phyloP scores from a whole-genome alignment of 2,329 filamentous ascomycete genomes.

The Scedosporium aurantiacum region DNA sequence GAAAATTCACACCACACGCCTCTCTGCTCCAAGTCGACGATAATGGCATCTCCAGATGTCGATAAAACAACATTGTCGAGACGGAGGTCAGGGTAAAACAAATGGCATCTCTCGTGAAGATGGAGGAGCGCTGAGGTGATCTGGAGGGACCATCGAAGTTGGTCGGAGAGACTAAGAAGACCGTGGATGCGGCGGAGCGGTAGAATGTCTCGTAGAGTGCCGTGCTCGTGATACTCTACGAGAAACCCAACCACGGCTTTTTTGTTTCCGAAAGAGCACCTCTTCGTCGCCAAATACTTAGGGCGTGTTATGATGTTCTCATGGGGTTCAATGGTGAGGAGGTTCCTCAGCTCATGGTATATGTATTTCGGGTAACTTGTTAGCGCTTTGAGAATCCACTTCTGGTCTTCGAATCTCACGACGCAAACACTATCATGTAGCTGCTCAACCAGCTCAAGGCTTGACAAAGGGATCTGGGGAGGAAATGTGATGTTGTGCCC shows the following conservation, averaged over 20 bases:
- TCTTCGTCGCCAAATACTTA: slow-evolving; percentile 43
- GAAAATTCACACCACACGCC: slow-evolving; percentile 53
- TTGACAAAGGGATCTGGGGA: slow-evolving; percentile 34
- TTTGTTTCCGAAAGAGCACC: slow-evolving; percentile 44
- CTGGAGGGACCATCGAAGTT: slow-evolving; percentile 43
- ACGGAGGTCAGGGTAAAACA: slow-evolving; percentile 48
- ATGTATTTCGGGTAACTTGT: slow-evolving; percentile 48
- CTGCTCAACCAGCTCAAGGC: slow-evolving; percentile 39
- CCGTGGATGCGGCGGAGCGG: slow-evolving; percentile 37
- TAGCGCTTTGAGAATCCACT: slow-evolving; percentile 47
- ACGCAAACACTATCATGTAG: slow-evolving; percentile 50
- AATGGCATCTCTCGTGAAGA: slow-evolving; percentile 30
- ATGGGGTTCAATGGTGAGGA: slow-evolving; percentile 41
- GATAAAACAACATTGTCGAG: slow-evolving; percentile 49
- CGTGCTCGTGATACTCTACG: slow-evolving; percentile 40
- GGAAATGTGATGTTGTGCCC: slow-evolving; percentile 29
- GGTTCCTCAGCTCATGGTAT: slow-evolving; percentile 47
- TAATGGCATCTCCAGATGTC: slow-evolving; percentile 32
- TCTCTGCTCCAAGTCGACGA: slow-evolving; percentile 53
- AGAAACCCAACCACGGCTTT: slow-evolving; percentile 45
- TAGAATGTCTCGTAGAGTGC: slow-evolving; percentile 43
- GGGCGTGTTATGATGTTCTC: slow-evolving; percentile 41
- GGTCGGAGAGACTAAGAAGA: slow-evolving; percentile 28
- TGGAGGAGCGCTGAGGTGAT: slow-evolving; percentile 40
- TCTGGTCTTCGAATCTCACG: slow-evolving; percentile 29